Conservation (phyloP, 768 basidiomycete species). For the Sporobolomyces phaffii region DNA sequence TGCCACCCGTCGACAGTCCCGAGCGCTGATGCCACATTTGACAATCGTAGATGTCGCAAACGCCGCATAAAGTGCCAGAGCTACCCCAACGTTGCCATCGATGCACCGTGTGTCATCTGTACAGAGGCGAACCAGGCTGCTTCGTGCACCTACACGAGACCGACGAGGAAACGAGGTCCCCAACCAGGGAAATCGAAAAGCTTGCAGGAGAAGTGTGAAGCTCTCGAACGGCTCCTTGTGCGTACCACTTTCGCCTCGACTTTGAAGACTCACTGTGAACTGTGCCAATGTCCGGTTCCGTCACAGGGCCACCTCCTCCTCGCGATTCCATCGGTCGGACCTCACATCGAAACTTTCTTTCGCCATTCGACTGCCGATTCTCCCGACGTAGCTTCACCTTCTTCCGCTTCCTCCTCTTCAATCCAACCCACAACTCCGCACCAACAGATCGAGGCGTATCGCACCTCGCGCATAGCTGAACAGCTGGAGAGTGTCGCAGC, state of each 20-base stretch:
- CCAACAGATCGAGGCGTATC: not conserved
- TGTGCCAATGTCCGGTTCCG: no score
- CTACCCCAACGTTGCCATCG: not conserved
- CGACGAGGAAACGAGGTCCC: slow-evolving; percentile 29
- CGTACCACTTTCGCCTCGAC: not conserved
- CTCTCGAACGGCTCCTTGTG: slow-evolving; percentile 25
- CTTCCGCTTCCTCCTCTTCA: slow-evolving; percentile 7
- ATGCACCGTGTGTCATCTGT: slow-evolving; percentile 32
- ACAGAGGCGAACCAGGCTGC: slow-evolving; percentile 11
- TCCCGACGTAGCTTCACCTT: not conserved
- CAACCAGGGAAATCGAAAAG: slow-evolving; percentile 21
- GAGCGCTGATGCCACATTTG: no score
- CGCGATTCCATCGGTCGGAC: not conserved
- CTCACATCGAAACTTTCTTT: not conserved
- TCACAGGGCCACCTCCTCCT: slow-evolving; percentile 27
- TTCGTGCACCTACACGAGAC: slow-evolving; percentile 23
- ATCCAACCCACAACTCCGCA: slow-evolving; percentile 13
- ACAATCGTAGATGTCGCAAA: slow-evolving; percentile 21
- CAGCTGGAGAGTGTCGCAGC: slow-evolving; percentile 7
- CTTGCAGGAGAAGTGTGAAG: slow-evolving; percentile 9
- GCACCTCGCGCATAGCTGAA: not conserved
- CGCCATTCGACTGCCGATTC: not conserved
- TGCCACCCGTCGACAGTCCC: not conserved
- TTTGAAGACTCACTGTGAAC: no score
- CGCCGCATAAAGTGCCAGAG: slow-evolving; percentile 28